phyloP scores from a whole-genome alignment of 148 eudicot species.

The Cornus controversa region DNA sequence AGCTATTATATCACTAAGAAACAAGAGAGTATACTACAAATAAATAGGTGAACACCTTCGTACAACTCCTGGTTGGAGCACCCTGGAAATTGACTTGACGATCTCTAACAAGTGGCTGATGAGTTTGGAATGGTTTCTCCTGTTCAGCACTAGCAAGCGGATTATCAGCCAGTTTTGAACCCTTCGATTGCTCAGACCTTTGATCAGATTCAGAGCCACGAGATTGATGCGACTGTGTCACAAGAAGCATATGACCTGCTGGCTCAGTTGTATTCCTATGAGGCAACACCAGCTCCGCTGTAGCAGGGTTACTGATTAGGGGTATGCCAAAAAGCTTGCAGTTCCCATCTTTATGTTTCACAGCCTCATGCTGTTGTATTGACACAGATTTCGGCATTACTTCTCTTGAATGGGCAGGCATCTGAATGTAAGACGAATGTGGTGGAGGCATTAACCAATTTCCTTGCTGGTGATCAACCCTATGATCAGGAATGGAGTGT shows the following conservation, averaged over 20 bases:
- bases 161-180: conserved; percentile 39
- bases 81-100: conserved; percentile 52
- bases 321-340: conserved; percentile 88
- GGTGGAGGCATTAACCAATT: conserved; percentile 74
- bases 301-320: conserved; percentile 41
- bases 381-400: conserved; percentile 27
- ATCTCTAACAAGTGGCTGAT: conserved; percentile 33
- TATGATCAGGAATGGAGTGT: conserved; percentile 38
- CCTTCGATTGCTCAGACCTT: conserved; percentile 48
- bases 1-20: background rate
- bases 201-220: conserved; percentile 43
- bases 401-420: conserved; percentile 48
- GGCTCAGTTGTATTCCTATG: conserved; percentile 30
- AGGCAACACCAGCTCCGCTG: conserved; percentile 30
- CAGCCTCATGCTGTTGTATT: conserved; percentile 40
- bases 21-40: background rate
- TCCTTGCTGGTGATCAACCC: conserved; percentile 51
- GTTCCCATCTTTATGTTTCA: conserved; percentile 61
- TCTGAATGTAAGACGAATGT: conserved; percentile 45
- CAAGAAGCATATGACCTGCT: conserved; percentile 26
- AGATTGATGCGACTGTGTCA: conserved; percentile 29
- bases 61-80: conserved; percentile 83
- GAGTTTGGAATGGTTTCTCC: conserved; percentile 42
- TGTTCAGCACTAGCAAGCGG: conserved; percentile 38
- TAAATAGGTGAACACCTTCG: conserved; percentile 52